phyloP scores from a whole-genome alignment of 2,329 filamentous ascomycete species.

The Fusarium decemcellulare region DNA sequence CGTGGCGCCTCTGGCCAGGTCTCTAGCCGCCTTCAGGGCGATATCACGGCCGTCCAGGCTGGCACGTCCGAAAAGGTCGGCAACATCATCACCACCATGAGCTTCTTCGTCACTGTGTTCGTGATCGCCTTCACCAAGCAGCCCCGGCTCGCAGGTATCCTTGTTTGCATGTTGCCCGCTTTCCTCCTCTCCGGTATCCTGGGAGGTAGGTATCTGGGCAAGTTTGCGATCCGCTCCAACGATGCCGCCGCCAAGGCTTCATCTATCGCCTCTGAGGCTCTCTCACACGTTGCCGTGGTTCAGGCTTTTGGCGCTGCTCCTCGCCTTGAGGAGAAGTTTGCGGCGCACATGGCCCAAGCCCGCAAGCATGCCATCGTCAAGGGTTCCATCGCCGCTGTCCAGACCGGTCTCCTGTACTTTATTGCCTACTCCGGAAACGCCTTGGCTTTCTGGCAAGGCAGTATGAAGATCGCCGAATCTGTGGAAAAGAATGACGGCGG shows the following conservation, averaged over 20 bases:
- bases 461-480: slow-evolving; percentile 61
- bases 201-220: slow-evolving; percentile 69
- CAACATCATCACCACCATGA: slow-evolving; percentile 71
- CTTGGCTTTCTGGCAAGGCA: slow-evolving; percentile 77
- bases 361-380: slow-evolving; percentile 69
- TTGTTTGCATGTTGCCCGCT: slow-evolving; percentile 73
- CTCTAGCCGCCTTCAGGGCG: slow-evolving; percentile 73
- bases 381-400: slow-evolving; percentile 66
- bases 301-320: slow-evolving; percentile 73
- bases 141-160: slow-evolving; percentile 72
- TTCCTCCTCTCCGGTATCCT: slow-evolving; percentile 72
- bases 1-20: slow-evolving; percentile 72
- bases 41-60: slow-evolving; percentile 76
- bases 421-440: slow-evolving; percentile 77
- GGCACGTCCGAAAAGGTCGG: slow-evolving; percentile 82
- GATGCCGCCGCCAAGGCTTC: slow-evolving; percentile 64
- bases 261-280: slow-evolving; percentile 72
- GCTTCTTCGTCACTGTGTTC: slow-evolving; percentile 78
- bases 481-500: slow-evolving; percentile 51
- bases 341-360: slow-evolving; percentile 56
- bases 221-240: slow-evolving; percentile 63
- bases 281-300: slow-evolving; percentile 72
- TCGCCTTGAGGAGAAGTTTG: slow-evolving; percentile 62
- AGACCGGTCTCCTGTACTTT: slow-evolving; percentile 75
- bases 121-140: slow-evolving; percentile 77